These are phyloP conservation scores for Fusarium verrucosum DNA, from an alignment of 2,329 filamentous ascomycete genomes.

Conservation along the genomic window DNA sequence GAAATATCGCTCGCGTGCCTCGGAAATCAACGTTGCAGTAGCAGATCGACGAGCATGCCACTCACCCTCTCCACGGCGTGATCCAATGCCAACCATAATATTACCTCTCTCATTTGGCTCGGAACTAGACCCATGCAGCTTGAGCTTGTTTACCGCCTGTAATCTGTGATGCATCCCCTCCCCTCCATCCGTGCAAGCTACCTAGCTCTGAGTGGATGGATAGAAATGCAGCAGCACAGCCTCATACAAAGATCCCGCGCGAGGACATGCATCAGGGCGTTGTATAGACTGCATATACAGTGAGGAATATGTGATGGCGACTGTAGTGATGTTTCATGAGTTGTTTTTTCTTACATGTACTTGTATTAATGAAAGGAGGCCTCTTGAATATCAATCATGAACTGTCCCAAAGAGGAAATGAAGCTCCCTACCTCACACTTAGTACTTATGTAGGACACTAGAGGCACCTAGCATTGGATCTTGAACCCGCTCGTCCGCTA, in stretches of 20 bases:
- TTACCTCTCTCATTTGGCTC: slow-evolving; percentile 27
- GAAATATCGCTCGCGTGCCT: slow-evolving; percentile 33
- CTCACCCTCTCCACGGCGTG: neutral
- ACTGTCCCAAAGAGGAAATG: slow-evolving; percentile 27
- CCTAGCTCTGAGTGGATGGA: neutral
- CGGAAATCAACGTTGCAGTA: neutral
- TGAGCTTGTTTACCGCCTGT: slow-evolving; percentile 14
- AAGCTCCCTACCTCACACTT: neutral
- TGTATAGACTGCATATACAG: neutral
- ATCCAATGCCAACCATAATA: slow-evolving; percentile 1
- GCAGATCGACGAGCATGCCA: slow-evolving; percentile 23
- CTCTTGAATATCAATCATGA: slow-evolving; percentile 18
- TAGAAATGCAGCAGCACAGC: slow-evolving; percentile 31
- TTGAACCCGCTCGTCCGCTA: slow-evolving; percentile 8
- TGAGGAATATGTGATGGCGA: neutral
- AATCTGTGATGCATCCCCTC: slow-evolving; percentile 12
- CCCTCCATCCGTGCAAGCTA: slow-evolving; percentile 20
- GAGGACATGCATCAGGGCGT: slow-evolving; percentile 9
- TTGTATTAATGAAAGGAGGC: slow-evolving; percentile 21
- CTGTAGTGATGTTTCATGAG: slow-evolving; percentile 12
- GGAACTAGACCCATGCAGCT: slow-evolving; percentile 22
- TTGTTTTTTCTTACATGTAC: slow-evolving; percentile 27
- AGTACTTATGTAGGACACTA: too few species aligned
- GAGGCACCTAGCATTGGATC: slow-evolving; percentile 1
- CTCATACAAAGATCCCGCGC: slow-evolving; percentile 25